These are phyloP conservation scores for Moesziomyces aphidis DNA, from an alignment of 1,284 basidiomycete species.

Conservation along the genomic window DNA sequence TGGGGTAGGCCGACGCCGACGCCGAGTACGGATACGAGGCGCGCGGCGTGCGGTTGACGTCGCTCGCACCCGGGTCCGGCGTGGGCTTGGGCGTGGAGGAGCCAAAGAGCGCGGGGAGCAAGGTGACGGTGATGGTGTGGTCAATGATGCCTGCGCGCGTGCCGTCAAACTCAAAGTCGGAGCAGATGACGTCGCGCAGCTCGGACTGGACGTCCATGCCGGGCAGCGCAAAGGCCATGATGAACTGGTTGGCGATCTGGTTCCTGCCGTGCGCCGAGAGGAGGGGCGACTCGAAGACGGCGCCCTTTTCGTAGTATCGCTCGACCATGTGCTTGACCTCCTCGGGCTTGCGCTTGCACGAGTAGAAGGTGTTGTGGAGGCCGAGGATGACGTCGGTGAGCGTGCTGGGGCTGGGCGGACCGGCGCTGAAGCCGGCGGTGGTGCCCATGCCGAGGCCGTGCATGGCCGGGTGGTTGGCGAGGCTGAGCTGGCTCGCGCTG, in stretches of 20 bases:
- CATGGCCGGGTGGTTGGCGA: conserved; percentile 33
- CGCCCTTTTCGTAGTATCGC: conserved; percentile 63
- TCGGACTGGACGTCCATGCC: conserved; percentile 66
- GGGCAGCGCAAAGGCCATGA: conserved; percentile 65
- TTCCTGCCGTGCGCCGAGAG: conserved; percentile 62
- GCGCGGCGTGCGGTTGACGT: conserved; percentile 42
- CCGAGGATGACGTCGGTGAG: conserved; percentile 66
- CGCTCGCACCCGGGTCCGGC: conserved; percentile 20
- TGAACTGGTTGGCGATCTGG: conserved; percentile 67
- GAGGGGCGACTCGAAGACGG: conserved; percentile 65
- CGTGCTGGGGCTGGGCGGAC: conserved; percentile 65
- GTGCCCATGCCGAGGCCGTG: conserved; percentile 29
- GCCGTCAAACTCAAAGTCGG: conserved; percentile 67
- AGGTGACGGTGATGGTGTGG: conserved; percentile 65
- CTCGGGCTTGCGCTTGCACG: conserved; percentile 60
- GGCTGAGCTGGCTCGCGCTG: conserved; percentile 29
- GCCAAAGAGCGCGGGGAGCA: conserved; percentile 63
- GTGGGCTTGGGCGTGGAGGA: conserved; percentile 18
- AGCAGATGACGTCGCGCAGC: conserved; percentile 66
- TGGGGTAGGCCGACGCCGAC: conserved; percentile 32
- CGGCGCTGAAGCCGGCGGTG: conserved; percentile 28
- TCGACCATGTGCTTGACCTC: conserved; percentile 64
- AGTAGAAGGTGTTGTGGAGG: conserved; percentile 65
- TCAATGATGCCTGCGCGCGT: conserved; percentile 68
- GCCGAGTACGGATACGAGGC: conserved; percentile 29